A percentile compares a stretch with the other conserved stretches of the same genome.
Evolutionary conservation across 2,329 filamentous ascomycete species (phyloP).

Genomic region (Phialocephala subalpina): DNA sequence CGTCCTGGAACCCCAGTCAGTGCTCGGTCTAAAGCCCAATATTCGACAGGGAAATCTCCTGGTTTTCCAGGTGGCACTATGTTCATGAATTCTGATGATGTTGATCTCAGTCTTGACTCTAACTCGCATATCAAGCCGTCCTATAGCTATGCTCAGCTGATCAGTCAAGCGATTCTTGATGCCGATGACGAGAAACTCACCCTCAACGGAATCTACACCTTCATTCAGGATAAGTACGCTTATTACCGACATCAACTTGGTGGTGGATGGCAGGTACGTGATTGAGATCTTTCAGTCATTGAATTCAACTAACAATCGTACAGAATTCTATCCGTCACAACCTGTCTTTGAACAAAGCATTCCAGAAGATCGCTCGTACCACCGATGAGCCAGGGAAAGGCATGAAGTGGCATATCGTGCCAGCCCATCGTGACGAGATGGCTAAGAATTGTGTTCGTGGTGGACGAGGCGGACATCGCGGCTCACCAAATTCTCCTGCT

Average conservation of each 20-base stretch:
- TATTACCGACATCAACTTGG: constrained; percentile 83
- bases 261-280: constrained; percentile 87
- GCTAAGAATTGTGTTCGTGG: constrained; percentile 63
- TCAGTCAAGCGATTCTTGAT: constrained; percentile 92
- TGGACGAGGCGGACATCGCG: constrained; percentile 69
- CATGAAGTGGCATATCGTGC: constrained; percentile 97
- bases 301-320: constrained; percentile 36
- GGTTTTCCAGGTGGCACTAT: constrained; percentile 48
- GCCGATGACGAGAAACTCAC: constrained; percentile 89
- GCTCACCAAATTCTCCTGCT: constrained; percentile 74
- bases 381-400: constrained; percentile 97
- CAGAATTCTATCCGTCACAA: constrained; percentile 98
- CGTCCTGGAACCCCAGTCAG: constrained; percentile 64
- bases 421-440: constrained; percentile 87
- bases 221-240: constrained; percentile 89
- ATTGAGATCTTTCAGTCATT: constrained; percentile 9
- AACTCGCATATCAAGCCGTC: constrained; percentile 94
- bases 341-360: constrained; percentile 91
- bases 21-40: constrained; percentile 34
- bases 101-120: constrained; percentile 82
- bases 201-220: constrained; percentile 90
- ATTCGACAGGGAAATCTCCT: constrained; percentile 40
- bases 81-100: constrained; percentile 58
- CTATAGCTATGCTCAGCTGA: constrained; percentile 96
- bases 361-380: constrained; percentile 89